These are phyloP conservation scores for Verticillium nubilum DNA, from an alignment of 2,329 filamentous ascomycete genomes.

Conservation along the genomic window DNA sequence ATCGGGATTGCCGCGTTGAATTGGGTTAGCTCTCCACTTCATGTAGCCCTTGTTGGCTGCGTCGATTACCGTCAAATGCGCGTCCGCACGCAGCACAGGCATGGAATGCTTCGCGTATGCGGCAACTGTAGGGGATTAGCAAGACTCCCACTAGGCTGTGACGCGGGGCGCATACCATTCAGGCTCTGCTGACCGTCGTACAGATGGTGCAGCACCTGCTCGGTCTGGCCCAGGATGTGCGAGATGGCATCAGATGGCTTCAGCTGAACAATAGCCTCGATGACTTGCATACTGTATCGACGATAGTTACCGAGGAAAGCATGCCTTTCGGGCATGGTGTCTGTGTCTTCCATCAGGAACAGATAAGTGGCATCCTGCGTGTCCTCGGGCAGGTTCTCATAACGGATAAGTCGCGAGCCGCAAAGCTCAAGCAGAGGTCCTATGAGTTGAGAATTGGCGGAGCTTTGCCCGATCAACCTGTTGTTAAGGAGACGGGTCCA, in stretches of 20 bases:
- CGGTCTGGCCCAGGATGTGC: conserved; percentile 78
- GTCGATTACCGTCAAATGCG: conserved; percentile 85
- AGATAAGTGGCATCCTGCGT: conserved; percentile 72
- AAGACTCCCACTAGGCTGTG: background rate
- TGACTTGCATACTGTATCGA: conserved; percentile 79
- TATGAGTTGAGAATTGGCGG: conserved; percentile 60
- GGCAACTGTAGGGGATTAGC: conserved; percentile 29
- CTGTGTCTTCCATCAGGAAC: conserved; percentile 88
- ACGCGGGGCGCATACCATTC: conserved; percentile 42
- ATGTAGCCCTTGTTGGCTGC: conserved; percentile 83
- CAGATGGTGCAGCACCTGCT: conserved; percentile 66
- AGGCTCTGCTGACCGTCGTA: conserved; percentile 68
- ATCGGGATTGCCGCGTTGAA: conserved; percentile 12
- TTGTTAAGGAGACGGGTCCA: conserved; percentile 81
- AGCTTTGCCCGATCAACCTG: conserved; percentile 57
- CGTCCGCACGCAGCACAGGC: conserved; percentile 75
- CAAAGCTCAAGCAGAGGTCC: conserved; percentile 76
- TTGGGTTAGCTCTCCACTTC: conserved; percentile 56
- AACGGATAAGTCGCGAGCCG: conserved; percentile 77
- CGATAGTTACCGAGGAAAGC: conserved; percentile 95
- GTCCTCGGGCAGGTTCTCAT: conserved; percentile 80
- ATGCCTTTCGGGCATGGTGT: conserved; percentile 88
- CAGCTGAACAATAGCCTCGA: conserved; percentile 79
- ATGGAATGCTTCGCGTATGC: conserved; percentile 65
- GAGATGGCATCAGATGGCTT: conserved; percentile 80